Evolutionary conservation across 2,329 filamentous ascomycete genomes (phyloP).

Genomic region (Colletotrichum australisinense): DNA sequence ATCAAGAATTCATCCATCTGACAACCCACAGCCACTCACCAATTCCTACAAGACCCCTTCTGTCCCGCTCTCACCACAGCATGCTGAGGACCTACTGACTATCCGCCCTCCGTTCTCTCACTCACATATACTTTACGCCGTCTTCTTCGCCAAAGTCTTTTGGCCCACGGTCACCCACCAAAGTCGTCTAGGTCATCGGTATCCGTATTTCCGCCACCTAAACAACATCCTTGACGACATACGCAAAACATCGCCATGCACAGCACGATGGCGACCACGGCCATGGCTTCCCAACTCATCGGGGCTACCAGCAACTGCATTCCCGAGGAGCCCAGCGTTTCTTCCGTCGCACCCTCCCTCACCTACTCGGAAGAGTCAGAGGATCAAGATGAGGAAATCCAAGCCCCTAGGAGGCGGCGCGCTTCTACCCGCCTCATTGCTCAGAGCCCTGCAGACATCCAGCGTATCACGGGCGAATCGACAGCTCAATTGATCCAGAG

Average conservation of each 20-base stretch:
- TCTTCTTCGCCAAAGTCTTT: constrained; percentile 10
- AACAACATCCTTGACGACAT: constrained; percentile 11
- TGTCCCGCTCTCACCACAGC: not conserved
- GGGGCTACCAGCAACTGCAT: constrained; percentile 54
- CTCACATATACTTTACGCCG: constrained; percentile 24
- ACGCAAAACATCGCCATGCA: constrained; percentile 16
- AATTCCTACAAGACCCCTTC: not conserved
- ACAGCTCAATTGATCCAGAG: constrained; percentile 70
- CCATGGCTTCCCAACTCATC: constrained; percentile 52
- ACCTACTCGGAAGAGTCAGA: constrained; percentile 73
- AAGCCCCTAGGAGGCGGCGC: constrained; percentile 63
- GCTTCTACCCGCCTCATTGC: constrained; percentile 77
- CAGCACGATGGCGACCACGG: constrained; percentile 46
- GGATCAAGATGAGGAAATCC: constrained; percentile 63
- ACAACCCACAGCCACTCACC: not conserved
- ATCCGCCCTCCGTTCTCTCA: constrained; percentile 24
- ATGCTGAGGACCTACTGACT: constrained; percentile 31
- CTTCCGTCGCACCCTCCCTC: constrained; percentile 69
- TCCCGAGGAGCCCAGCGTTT: constrained; percentile 56
- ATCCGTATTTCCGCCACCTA: not conserved
- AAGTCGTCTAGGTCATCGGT: constrained; percentile 5
- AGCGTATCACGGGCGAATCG: constrained; percentile 73
- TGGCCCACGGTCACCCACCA: constrained; percentile 13
- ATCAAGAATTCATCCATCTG: constrained; percentile 28
- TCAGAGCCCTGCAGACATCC: constrained; percentile 71